Conservation (phyloP, 2,329 filamentous ascomycete genomes). For the Pseudogymnoascus sp. region DNA sequence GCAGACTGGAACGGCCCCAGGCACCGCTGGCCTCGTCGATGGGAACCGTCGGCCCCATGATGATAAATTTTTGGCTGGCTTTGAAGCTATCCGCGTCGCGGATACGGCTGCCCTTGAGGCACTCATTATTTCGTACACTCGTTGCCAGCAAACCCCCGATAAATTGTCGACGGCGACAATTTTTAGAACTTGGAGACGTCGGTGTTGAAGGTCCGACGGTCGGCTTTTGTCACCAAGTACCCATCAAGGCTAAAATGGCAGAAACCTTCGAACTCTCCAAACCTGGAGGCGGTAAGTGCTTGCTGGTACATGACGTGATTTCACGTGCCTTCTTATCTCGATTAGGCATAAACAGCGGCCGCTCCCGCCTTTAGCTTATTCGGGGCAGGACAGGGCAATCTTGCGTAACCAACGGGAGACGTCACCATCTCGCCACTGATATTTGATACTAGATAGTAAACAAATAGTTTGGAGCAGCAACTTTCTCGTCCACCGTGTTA, state of each 20-base stretch:
- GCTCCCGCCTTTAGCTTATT: not conserved
- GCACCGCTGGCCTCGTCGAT: slow-evolving; percentile 11
- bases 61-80: slow-evolving; percentile 13
- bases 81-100: slow-evolving; percentile 19
- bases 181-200: not conserved
- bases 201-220: slow-evolving; percentile 2
- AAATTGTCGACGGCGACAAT: not conserved
- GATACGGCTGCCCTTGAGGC: slow-evolving; percentile 20
- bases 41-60: slow-evolving; percentile 19
- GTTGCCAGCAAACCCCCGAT: not conserved
- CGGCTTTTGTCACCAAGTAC: not conserved
- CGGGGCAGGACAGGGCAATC: not conserved
- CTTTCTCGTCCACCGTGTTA: not conserved
- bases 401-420: not conserved
- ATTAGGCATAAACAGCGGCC: not conserved
- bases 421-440: not conserved
- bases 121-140: slow-evolving; percentile 19
- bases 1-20: slow-evolving; percentile 7
- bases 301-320: not conserved
- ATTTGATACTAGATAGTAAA: not conserved
- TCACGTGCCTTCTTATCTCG: not conserved
- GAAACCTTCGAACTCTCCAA: not conserved
- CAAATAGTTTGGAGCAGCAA: not conserved
- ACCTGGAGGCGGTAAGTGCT: not conserved
- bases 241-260: slow-evolving; percentile 9